Conservation (phyloP, 306 rosid genomes). For the Crotalaria pallida region DNA sequence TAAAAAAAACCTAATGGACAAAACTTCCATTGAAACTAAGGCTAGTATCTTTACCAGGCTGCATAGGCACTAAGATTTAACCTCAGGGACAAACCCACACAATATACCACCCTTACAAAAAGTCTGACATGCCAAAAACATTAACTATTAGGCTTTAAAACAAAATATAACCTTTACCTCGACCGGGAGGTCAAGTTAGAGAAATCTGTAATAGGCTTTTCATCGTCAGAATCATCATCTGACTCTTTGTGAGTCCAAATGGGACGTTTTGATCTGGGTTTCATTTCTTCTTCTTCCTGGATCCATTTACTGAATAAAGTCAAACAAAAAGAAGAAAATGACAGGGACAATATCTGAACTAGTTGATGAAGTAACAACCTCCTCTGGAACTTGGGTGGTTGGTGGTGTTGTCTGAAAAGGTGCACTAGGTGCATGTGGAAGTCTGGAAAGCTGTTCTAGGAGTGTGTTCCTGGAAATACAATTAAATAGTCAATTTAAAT, state of each 20-base stretch:
- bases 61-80: background rate
- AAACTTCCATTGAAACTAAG: background rate
- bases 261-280: constrained; percentile 58
- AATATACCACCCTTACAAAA: background rate
- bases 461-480: constrained; percentile 42
- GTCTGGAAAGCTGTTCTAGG: constrained; percentile 64
- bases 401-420: constrained; percentile 73
- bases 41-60: background rate
- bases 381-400: constrained; percentile 54
- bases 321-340: constrained; percentile 18
- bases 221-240: constrained; percentile 66
- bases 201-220: constrained; percentile 25
- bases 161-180: constrained; percentile 37
- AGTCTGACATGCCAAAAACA: background rate
- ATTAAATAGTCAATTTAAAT: background rate
- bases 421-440: constrained; percentile 79
- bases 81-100: background rate
- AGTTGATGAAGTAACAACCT: constrained; percentile 35
- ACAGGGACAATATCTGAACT: constrained; percentile 3
- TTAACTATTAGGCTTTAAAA: background rate
- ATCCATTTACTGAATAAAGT: constrained; percentile 29
- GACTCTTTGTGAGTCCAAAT: constrained; percentile 65
- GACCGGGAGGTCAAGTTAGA: constrained; percentile 18
- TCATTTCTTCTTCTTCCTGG: constrained; percentile 70
- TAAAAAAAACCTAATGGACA: background rate